phyloP scores from a whole-genome alignment of 768 basidiomycete genomes.

The Boletellus emodensis region DNA sequence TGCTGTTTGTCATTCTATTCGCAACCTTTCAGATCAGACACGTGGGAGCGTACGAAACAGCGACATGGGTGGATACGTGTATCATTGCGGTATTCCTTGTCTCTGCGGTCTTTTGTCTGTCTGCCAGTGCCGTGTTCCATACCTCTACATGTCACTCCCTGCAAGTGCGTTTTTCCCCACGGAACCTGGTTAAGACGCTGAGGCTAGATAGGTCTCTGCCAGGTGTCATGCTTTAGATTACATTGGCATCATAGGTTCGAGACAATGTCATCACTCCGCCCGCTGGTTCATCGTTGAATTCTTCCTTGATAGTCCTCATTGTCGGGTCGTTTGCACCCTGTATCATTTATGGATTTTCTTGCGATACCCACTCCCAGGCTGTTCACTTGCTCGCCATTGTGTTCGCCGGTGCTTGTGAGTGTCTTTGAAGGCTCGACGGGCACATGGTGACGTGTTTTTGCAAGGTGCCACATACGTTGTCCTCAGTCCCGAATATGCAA shows the following conservation, averaged over 20 bases:
- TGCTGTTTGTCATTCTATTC: conserved; percentile 56
- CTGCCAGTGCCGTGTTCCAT: conserved; percentile 70
- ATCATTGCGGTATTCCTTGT: conserved; percentile 63
- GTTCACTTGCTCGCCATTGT: conserved; percentile 53
- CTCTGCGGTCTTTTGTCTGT: conserved; percentile 71
- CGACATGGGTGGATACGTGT: conserved; percentile 58
- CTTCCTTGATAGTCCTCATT: conserved; percentile 44
- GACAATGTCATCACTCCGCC: conserved; percentile 2
- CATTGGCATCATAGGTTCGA: conserved; percentile 68
- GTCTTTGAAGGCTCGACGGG: neutral
- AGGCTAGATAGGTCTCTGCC: conserved; percentile 47
- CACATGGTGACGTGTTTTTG: neutral
- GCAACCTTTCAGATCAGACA: conserved; percentile 50
- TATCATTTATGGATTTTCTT: conserved; percentile 77
- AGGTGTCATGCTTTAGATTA: conserved; percentile 70
- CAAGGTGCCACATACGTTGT: conserved; percentile 72
- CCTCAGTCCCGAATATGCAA: conserved; percentile 72
- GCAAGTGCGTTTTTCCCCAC: conserved; percentile 41
- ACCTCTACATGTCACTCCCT: conserved; percentile 69
- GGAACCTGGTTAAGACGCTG: neutral
- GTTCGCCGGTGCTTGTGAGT: conserved; percentile 56
- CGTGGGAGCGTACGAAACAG: conserved; percentile 46
- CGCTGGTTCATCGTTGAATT: conserved; percentile 4
- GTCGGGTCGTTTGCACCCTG: conserved; percentile 78
- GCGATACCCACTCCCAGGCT: conserved; percentile 49